A percentile compares a stretch with the other conserved stretches of the same genome.
phyloP scores from a whole-genome alignment of 2,329 filamentous ascomycete genomes.

The Sarocladium strictum region DNA sequence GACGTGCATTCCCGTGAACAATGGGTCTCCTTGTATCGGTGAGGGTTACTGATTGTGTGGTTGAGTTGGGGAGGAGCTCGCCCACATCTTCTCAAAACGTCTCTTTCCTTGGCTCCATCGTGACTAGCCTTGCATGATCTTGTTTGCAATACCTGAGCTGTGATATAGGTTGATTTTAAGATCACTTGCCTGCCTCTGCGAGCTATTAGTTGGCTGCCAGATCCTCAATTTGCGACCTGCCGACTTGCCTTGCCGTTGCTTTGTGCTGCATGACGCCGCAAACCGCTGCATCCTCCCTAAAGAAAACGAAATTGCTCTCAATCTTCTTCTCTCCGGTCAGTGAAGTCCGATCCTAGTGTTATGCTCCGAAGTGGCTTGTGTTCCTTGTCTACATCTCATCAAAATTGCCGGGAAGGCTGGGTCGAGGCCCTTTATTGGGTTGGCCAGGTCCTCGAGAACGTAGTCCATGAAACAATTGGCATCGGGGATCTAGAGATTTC shows the following conservation, averaged over 20 bases:
- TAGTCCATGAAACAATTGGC: background rate
- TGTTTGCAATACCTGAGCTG: background rate
- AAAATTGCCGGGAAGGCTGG: background rate
- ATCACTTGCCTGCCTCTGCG: background rate
- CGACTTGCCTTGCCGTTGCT: slow-evolving; percentile 3
- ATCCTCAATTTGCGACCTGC: background rate
- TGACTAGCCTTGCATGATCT: background rate
- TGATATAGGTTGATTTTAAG: background rate
- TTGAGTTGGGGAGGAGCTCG: background rate
- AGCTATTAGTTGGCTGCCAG: background rate
- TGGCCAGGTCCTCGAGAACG: too few species aligned
- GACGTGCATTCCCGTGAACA: background rate
- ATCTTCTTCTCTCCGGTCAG: background rate
- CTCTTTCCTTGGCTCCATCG: background rate
- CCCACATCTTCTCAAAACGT: too few species aligned
- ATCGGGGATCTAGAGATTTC: background rate
- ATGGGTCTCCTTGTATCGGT: background rate
- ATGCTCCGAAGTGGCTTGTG: background rate
- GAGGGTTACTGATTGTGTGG: background rate
- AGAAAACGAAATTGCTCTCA: background rate
- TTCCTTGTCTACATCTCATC: background rate
- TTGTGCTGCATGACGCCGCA: background rate
- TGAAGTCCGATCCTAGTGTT: background rate
- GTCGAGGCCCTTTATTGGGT: background rate
- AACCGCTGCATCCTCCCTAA: background rate